Base-by-base conservation (phyloP, 345 rosid genomes). In the Mallotus nudiflorus region DNA sequence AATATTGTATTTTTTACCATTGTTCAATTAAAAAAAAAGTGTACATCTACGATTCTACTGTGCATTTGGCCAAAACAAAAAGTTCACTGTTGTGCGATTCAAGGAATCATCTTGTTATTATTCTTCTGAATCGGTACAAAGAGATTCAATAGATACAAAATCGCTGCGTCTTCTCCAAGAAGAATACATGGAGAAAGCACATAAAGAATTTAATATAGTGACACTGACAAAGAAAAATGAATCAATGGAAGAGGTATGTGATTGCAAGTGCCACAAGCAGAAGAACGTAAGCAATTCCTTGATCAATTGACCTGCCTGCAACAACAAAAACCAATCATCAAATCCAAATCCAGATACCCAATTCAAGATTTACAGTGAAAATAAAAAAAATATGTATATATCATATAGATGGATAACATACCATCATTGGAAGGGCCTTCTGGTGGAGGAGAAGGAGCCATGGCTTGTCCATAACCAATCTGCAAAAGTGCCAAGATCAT, bases 271-370 rank as follows among this genome's bases (percentile, higher is more conserved):
- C 86, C 66, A 75, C 55, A 2, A 80, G 9, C 9, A 83, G 68
- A 35, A 83, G 77, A 31, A 72, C 0, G 66, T 75, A 80, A 58
- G 86, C 86, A 66, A 83, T 77, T 65, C 86, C 86, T 75, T 77
- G 84, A 66, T 83, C 86, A 50, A 83, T 77, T 16, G 76, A 37
- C 1, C 67, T 24, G 13, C 86, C 86, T 80, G 70, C 51, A 72
- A 42, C 15, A 33, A 54, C 2, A 61, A 67, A 27, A n/a, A 0
- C 5, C 19, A 50, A 62, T 3, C 19, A 18, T 12, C 55, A 16
- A 28, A 20, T 12, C 73, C 11, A 48, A 60, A 22, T 7, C 15
- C 13, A n/a, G 0, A 27, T 46, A 4, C 24, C 4, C 15, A 24
- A 11, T 8, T 24, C 27, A 35, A 8, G 14, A 48, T 42, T 45